Evolutionary conservation across 768 basidiomycete genomes (phyloP), one percentile per base, ranked within the genome.

Genomic region (Royoungia palumana): DNA sequence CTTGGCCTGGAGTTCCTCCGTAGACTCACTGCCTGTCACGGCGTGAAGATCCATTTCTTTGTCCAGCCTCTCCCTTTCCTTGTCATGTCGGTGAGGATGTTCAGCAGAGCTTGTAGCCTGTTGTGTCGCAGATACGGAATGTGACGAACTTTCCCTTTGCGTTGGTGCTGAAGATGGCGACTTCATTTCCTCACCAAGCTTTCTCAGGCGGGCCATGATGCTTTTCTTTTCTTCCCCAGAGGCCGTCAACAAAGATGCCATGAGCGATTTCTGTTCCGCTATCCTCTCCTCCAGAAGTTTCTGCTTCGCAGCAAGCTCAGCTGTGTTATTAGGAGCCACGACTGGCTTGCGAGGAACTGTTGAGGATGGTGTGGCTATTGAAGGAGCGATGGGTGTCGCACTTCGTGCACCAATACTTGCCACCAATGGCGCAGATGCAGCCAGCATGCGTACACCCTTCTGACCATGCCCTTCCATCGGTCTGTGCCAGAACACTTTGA

Each of bases 401-500:
- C 30, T 21, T 46, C 75, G 76, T 8, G 67, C 55, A 21, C 67
- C 50, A 41, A 89, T 76, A 55, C 82, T 85, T 25, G 87, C 84
- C 10, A 95, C 76, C 10, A 89, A 59, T 2, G 83, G 78, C 8
- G 89, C 90, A 24, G 87, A 89, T 5, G 88, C 89, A 13, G 88
- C 91, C 50, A 97, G 70, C 73, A 85, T 80, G 54, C 86, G 78
- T 41, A 81, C 72, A 2, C 94, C 94, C 16, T 73, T 75, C 53
- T 82, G 83, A 8, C 94, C 94, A 59, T 94, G 89, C 0, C 94
- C 94, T 46, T 89, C 89, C 82, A 94, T 81, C 7, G 92, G 93
- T 49, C 88, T 78, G 69, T 95, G 92, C 93, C 94, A 96, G 60
- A 95, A 91, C 28, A 96, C 77, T 69, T 94, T 95, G 56, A 96